Evolutionary conservation across 345 rosid genomes (phyloP).

Genomic region (Acer yangbiense): DNA sequence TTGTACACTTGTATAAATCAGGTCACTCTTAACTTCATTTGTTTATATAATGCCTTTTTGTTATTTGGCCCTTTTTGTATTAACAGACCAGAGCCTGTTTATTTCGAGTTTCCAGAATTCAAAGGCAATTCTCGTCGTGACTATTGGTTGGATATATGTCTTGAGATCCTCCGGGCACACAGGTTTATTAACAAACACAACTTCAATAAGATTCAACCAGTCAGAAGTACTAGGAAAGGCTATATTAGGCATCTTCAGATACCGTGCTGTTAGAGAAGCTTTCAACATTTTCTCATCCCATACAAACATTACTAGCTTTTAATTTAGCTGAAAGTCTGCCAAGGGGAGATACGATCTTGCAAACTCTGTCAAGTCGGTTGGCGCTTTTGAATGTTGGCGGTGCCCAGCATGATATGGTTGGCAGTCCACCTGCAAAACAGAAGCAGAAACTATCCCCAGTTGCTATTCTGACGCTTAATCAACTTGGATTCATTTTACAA

Average conservation of each 20-base stretch:
- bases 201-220: slow-evolving; percentile 63
- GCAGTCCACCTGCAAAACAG: slow-evolving; percentile 45
- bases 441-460: slow-evolving; percentile 55
- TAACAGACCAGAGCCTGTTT: slow-evolving; percentile 74
- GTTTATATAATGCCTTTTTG: slow-evolving; percentile 12
- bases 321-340: slow-evolving; percentile 95
- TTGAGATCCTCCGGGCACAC: slow-evolving; percentile 78
- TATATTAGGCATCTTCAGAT: slow-evolving; percentile 68
- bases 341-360: slow-evolving; percentile 76
- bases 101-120: slow-evolving; percentile 91
- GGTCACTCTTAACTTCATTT: slow-evolving; percentile 10
- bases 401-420: slow-evolving; percentile 34
- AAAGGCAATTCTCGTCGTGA: slow-evolving; percentile 89
- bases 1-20: slow-evolving; percentile 17
- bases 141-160: slow-evolving; percentile 86
- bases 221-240: slow-evolving; percentile 80
- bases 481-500: slow-evolving; percentile 60
- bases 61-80: slow-evolving; percentile 10
- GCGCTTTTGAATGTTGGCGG: slow-evolving; percentile 46
- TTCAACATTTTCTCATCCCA: slow-evolving; percentile 74
- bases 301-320: slow-evolving; percentile 78
- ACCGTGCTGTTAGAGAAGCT: slow-evolving; percentile 79
- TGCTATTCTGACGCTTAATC: slow-evolving; percentile 59
- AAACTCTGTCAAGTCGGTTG: slow-evolving; percentile 65
- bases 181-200: slow-evolving; percentile 63